phyloP scores from a whole-genome alignment of 257 asterid genomes.

The Ocimum tenuiflorum region DNA sequence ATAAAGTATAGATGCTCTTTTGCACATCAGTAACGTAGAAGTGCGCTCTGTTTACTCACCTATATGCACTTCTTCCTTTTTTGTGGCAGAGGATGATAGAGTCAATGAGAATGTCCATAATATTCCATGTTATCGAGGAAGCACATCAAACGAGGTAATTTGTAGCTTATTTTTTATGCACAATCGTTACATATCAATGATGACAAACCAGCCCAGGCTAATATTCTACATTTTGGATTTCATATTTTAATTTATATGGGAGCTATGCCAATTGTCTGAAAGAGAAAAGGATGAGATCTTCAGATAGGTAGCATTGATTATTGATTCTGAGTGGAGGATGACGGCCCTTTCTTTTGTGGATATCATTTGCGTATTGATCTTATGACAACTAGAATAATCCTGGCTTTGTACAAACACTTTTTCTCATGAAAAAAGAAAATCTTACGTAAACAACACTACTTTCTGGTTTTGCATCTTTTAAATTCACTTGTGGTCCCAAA shows the following conservation, averaged over 20 bases:
- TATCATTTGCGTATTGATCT: slow-evolving; percentile 2
- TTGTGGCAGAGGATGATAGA: slow-evolving; percentile 40
- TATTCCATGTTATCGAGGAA: slow-evolving; percentile 20
- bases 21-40: not conserved
- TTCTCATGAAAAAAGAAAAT: not conserved
- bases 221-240: not conserved
- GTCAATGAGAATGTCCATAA: slow-evolving; percentile 20
- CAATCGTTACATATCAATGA: not conserved
- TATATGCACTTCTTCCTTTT: not conserved
- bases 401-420: not conserved
- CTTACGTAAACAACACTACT: not conserved
- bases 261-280: not conserved
- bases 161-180: slow-evolving; percentile 9
- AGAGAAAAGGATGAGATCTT: not conserved
- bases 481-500: slow-evolving; percentile 9
- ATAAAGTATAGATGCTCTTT: too few relatives aligned
- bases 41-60: not conserved
- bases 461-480: slow-evolving; percentile 5
- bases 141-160: slow-evolving; percentile 28
- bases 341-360: not conserved
- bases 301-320: not conserved
- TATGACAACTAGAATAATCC: not conserved
- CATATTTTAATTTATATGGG: not conserved
- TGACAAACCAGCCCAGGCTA: not conserved
- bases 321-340: not conserved